A percentile compares a stretch with the other conserved stretches of the same genome.
phyloP scores from a whole-genome alignment of 192 early-diverging fungal genomes.

The Dimargaris verticillata region DNA sequence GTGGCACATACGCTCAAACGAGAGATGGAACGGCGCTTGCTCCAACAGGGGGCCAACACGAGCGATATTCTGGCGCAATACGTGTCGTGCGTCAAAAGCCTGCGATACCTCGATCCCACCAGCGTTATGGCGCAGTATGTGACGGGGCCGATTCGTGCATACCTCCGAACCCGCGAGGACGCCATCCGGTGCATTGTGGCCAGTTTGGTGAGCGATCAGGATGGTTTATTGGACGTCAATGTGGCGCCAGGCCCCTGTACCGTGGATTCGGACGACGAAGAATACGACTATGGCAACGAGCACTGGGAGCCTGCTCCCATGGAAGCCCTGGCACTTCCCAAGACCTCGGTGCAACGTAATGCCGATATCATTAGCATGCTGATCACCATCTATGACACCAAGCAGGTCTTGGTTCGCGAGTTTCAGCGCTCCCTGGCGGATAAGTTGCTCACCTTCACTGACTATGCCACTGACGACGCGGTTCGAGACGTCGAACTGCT shows the following conservation, averaged over 20 bases:
- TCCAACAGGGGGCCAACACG: conserved; percentile 60
- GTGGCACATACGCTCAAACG: conserved; percentile 14
- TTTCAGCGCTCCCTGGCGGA: conserved; percentile 42
- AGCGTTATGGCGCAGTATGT: conserved; percentile 46
- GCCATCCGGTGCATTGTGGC: conserved; percentile 49
- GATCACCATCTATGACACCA: conserved; percentile 49
- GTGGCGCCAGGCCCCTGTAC: conserved; percentile 13
- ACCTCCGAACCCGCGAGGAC: conserved; percentile 41
- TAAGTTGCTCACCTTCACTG: conserved; percentile 26
- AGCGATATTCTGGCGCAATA: conserved; percentile 51
- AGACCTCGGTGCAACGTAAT: conserved; percentile 17
- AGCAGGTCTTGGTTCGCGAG: conserved; percentile 50
- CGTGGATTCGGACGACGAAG: conserved; percentile 28
- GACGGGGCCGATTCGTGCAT: conserved; percentile 35
- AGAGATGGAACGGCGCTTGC: conserved; percentile 31
- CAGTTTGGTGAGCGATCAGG: conserved; percentile 44
- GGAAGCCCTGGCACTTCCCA: conserved; percentile 26
- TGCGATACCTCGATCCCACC: conserved; percentile 50
- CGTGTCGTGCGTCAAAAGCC: conserved; percentile 47
- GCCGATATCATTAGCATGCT: conserved; percentile 52
- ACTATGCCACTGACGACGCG: conserved; percentile 39
- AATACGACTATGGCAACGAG: conserved; percentile 29
- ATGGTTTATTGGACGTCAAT: conserved; percentile 32
- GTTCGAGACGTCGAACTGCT: conserved; percentile 51
- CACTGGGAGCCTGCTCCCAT: conserved; percentile 45